Conservation (phyloP, 176 grass and related monocot species). For the Dactylis glomerata region DNA sequence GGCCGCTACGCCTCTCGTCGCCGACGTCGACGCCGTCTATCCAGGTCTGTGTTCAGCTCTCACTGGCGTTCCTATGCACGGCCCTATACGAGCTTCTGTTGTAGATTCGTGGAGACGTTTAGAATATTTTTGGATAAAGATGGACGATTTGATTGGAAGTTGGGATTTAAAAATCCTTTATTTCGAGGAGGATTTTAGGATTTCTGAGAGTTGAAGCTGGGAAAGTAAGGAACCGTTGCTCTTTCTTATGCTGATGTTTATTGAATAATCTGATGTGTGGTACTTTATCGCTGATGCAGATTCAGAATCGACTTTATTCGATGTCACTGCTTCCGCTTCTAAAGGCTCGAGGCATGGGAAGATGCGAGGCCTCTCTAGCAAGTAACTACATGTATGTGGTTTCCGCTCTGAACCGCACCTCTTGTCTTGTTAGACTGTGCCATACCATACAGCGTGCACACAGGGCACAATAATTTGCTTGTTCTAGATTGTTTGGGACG, state of each 20-base stretch:
- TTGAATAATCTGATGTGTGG: not conserved
- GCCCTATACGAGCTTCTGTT: not conserved
- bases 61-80: not conserved
- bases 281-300: slow-evolving; percentile 38
- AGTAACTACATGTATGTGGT: slow-evolving; percentile 61
- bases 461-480: not conserved
- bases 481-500: not conserved
- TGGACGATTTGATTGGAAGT: not conserved
- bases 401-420: slow-evolving; percentile 4
- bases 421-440: not conserved
- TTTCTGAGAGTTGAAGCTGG: not conserved
- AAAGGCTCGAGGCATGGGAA: slow-evolving; percentile 30
- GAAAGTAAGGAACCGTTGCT: not conserved
- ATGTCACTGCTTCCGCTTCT: slow-evolving; percentile 35
- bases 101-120: not conserved
- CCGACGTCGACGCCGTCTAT: slow-evolving; percentile 15
- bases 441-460: not conserved
- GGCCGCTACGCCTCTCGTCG: not conserved
- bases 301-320: slow-evolving; percentile 41
- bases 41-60: slow-evolving; percentile 9
- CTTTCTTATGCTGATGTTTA: not conserved
- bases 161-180: not conserved
- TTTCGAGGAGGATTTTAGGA: not conserved
- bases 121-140: too few species aligned
- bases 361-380: slow-evolving; percentile 53